Base-by-base conservation (phyloP, 177 flowering plant genomes). In the Telopea speciosissima region DNA sequence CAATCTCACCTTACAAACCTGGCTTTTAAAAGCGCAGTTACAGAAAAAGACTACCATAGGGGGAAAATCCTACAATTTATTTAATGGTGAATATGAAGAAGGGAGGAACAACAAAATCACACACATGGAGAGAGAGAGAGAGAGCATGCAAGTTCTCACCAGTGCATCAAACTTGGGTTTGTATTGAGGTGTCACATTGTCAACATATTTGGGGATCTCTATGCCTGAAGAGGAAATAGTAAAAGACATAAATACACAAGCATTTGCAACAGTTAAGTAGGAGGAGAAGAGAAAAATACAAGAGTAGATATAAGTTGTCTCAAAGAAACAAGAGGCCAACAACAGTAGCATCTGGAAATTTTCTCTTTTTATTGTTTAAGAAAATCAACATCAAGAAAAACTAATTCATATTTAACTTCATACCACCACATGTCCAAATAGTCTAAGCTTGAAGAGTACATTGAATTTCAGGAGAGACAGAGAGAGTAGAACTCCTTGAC, bases 151-250 rank as follows among this genome's bases (percentile, higher is more conserved):
- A 21, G 61, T 74, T 54, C 90, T 85, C 66, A 92, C 97, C 94
- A 88, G 72, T 21, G 80, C 73, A 76, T 88, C 89, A 76, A 86
- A 86, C 66, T 86, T 88, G 25, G 89, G 85, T 67, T 83, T 84
- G 83, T 88, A 88, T 49, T 88, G 68, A 66, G 89, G 88, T 42
- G 89, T 85, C 49, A 86, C 88, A 13, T 54, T 83, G 83, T 88
- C 91, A 21, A 75, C 91, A 71, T 66, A 85, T 79, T 86, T 82
- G 56, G 91, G 91, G 65, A 88, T 76, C 74, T 82, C 75, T 44
- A 85, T 58, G 71, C 85, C 91, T 85, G 86, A 67, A 81, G 19
- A 44, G 63, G 25, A 66, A 70, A 45, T 25, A 65, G 17, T 24
- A 59, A 52, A 52, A 62, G 81, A 54, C 74, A 23, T 12, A 63